Base-by-base conservation (phyloP, 441 rosid genomes). In the Gossypium aridum region DNA sequence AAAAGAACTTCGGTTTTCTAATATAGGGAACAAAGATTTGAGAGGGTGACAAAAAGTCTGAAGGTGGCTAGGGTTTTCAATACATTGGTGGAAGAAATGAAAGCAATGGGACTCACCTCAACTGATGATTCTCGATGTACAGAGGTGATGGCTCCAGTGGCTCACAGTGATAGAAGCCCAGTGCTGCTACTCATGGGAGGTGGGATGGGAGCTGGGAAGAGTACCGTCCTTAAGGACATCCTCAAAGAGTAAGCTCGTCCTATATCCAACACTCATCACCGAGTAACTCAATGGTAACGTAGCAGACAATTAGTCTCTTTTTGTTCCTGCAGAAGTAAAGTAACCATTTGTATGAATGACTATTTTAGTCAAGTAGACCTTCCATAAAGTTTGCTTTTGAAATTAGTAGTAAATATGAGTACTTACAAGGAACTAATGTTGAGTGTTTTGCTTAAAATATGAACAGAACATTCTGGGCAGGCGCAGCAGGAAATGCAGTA, bases 201-300 rank as follows among this genome's bases (percentile, higher is more conserved):
- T 47, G 99, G 99, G 16, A 95, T 95, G 98, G 99, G 99, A 76
- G 99, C 99, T 37, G 99, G 99, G 47, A 95, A 93, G 82, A 95
- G 98, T 84, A 95, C 99, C 34, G 99, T 92, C 20, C 99, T 95
- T 34, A 91, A 95, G 84, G 99, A 95, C 78, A 95, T 95, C 71
- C 89, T 93, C 64, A 85, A 91, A 84, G 99, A 95, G 99, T 95
- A 88, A 85, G 75, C n/a, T n/a, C n/a, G n/a, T n/a, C n/a, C n/a
- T n/a, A n/a, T n/a, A n/a, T n/a, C n/a, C n/a, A n/a, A n/a, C n/a
- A n/a, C n/a, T n/a, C n/a, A n/a, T n/a, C n/a, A n/a, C n/a, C n/a
- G n/a, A n/a, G n/a, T n/a, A n/a, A n/a, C n/a, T n/a, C n/a, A n/a
- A n/a, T n/a, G n/a, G n/a, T n/a, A n/a, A n/a, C n/a, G n/a, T n/a